Base-by-base conservation (phyloP, 2,329 filamentous ascomycete species). In the Fusarium bactridioides region DNA sequence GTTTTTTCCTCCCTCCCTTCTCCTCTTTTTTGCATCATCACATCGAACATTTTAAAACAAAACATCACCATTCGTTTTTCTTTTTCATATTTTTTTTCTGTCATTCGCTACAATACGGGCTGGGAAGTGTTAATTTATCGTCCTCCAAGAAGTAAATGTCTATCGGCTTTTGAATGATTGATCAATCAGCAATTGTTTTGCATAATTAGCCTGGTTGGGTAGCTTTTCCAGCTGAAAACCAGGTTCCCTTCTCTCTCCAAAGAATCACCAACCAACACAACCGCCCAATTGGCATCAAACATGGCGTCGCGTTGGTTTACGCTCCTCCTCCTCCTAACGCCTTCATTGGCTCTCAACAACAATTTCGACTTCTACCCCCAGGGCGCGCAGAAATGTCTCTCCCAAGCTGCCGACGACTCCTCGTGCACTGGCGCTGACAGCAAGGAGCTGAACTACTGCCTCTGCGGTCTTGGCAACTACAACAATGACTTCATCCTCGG, bases 401-500 rank as follows among this genome's bases (percentile, higher is more conserved):
- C 82, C 69, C 53, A 80, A 21, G 80, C 86, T 9, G 82, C 85
- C 35, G 74, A 80, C 51, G 37, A 65, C 25, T 83, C 82, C 21
- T 73, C 77, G 9, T 89, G 87, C 78, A 78, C 79, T 10, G 83
- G 83, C 23, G 74, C 76, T 25, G 82, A 82, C 1, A 79, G 81
- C 6, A 48, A 74, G 0, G 78, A 82, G 35, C 79, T 87, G 68
- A 88, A 89, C 72, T 58, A 75, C 5, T 89, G 87, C 59, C 80
- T 88, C 4, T 89, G 87, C 75, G 76, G 77, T 13, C 35, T 70
- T 23, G 70, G 70, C 16, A 72, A 56, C 68, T 87, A 88, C 63
- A 79, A 81, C 37, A 84, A 84, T 61, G 79, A 83, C 70, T 89
- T 88, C 76, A 79, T 88, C 67, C 84, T 82, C 25, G 81, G 81